A percentile compares a stretch with the other conserved stretches of the same genome.
These are phyloP conservation scores for Metschnikowia anglica DNA, from an alignment of 805 yeast genomes.

Conservation along the genomic window DNA sequence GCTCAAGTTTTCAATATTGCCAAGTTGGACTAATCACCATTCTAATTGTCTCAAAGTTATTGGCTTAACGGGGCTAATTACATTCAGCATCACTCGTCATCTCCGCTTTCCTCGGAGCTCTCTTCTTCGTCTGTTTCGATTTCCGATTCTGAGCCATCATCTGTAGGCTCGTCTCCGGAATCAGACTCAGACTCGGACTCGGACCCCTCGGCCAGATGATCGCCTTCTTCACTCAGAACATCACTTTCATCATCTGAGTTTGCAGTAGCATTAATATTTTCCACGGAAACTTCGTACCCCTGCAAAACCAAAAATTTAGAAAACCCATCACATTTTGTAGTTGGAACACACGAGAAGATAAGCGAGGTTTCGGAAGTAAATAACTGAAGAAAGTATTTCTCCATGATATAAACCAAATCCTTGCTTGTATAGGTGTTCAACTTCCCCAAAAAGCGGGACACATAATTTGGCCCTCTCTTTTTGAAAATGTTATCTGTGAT, in stretches of 20 bases:
- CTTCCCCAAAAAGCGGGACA: constrained; percentile 49
- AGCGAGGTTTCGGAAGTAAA: constrained; percentile 57
- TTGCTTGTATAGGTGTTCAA: constrained; percentile 53
- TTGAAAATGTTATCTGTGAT: constrained; percentile 65
- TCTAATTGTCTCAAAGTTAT: not conserved
- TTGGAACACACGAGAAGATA: constrained; percentile 73
- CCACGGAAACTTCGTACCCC: constrained; percentile 64
- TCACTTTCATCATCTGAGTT: constrained; percentile 4
- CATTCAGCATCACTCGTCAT: constrained; percentile 1
- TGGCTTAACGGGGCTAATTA: not conserved
- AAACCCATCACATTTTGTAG: constrained; percentile 53
- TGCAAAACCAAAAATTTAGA: constrained; percentile 44
- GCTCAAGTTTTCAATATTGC: constrained; percentile 9
- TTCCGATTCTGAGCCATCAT: constrained; percentile 6
- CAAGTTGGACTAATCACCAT: constrained; percentile 1
- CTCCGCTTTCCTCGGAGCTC: constrained; percentile 2
- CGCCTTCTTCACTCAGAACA: constrained; percentile 11
- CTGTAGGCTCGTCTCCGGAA: not conserved
- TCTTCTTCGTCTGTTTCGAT: constrained; percentile 12
- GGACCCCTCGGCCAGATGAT: constrained; percentile 5
- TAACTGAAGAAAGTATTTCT: constrained; percentile 61
- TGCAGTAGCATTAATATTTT: constrained; percentile 39
- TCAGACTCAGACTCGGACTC: constrained; percentile 6
- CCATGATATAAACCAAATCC: constrained; percentile 50
- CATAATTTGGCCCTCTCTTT: constrained; percentile 69